Conservation (phyloP, 208 protist species). For the Histomonas meleagridis region DNA sequence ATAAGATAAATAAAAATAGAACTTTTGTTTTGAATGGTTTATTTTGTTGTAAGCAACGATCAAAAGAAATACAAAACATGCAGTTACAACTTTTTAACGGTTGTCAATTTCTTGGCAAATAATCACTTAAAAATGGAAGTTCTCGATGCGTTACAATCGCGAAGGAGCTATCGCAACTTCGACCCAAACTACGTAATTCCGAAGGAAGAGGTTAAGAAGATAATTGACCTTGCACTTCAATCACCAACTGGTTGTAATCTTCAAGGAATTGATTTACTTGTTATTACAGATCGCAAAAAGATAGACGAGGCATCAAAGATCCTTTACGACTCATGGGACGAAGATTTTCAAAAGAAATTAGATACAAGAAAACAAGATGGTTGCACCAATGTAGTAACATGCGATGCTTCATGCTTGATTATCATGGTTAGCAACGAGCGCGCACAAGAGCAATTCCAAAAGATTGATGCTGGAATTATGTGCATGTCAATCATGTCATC, state of each 20-base stretch:
- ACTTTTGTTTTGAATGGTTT: too few species aligned
- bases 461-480: background rate
- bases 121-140: background rate
- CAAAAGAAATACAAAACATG: too few species aligned
- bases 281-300: background rate
- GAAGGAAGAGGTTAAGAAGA: background rate
- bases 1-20: too few species aligned
- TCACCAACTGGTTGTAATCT: background rate
- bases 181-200: background rate
- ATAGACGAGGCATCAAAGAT: background rate
- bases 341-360: background rate
- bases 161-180: background rate
- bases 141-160: background rate
- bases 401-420: background rate
- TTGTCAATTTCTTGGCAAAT: too few species aligned
- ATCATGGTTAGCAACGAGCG: background rate
- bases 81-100: too few species aligned
- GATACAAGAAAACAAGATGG: background rate
- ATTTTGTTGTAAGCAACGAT: too few species aligned
- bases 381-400: background rate
- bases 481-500: background rate
- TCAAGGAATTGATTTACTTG: background rate
- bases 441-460: background rate
- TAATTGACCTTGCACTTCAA: background rate
- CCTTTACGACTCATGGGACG: background rate